Base-by-base conservation (phyloP, 148 eudicot species). In the Vaccinium macrocarpon region DNA sequence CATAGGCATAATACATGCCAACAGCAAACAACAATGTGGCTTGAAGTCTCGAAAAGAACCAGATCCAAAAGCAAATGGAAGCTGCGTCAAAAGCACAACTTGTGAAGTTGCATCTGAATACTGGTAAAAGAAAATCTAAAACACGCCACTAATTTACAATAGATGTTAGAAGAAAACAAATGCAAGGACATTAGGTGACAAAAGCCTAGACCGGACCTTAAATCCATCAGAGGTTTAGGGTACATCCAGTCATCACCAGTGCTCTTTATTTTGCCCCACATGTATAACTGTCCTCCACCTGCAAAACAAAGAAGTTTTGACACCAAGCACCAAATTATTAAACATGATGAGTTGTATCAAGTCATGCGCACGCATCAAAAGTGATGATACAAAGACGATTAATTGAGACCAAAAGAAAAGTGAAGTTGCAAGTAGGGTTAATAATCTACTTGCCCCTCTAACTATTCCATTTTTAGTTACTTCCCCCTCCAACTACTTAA, bases 221-320 rank as follows among this genome's bases (percentile, higher is more conserved):
- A 88, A 93, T 97, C 99, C 96, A 97, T 90, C 35, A 93, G 88
- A 84, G 98, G 98, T 89, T 97, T 97, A 56, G 99, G 99, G 88
- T 97, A 97, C 99, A 97, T 97, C 95, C 95, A 97, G 78, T 97
- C 98, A 86, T 97, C 99, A 73, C 99, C 99, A 29, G 90, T 90
- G 82, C 81, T 90, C 93, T 97, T 97, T 84, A 97, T 21, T 86
- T 97, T 97, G 5, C 99, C 99, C 99, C 99, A 95, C 98, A 97
- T 94, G 84, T 95, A 97, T 85, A 97, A 86, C 88, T 97, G 99
- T 81, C 99, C 99, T 79, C 98, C 99, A 87, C 91, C 99, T 97
- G 91, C 61, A 91, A 75, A 80, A 13, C 42, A 16, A 25, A 80
- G 8, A 64, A 76, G 68, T 53, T 73, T 61, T 19, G 51, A 14